Conservation (phyloP, 495 filamentous ascomycete species). For the Neurospora sp. region DNA sequence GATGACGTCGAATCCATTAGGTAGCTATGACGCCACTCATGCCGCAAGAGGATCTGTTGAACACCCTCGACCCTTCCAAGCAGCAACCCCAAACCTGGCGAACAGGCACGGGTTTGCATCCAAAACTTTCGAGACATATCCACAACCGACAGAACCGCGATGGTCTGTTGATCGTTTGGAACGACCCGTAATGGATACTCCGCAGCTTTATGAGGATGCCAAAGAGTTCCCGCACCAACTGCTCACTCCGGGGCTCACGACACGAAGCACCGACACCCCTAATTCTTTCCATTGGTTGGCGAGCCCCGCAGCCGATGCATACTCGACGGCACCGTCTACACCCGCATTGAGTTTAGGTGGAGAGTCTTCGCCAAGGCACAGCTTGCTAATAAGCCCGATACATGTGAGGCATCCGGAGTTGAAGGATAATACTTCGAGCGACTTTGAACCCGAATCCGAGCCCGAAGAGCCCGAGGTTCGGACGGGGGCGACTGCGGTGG, state of each 20-base stretch:
- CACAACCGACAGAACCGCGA: background rate
- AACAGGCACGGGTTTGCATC: background rate
- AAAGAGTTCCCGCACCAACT: constrained; percentile 5
- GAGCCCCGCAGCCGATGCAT: constrained; percentile 10
- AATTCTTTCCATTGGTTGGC: background rate
- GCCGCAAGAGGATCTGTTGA: background rate
- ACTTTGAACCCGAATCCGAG: constrained; percentile 5
- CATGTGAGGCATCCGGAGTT: constrained; percentile 6
- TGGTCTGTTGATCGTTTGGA: background rate
- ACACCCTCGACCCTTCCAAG: background rate
- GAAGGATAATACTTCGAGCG: constrained; percentile 5
- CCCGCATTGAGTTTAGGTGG: constrained; percentile 25
- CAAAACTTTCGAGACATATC: background rate
- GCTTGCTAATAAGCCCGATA: constrained; percentile 19
- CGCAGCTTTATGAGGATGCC: constrained; percentile 13
- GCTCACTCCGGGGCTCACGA: constrained; percentile 1
- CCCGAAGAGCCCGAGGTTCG: constrained; percentile 11
- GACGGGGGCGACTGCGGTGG: background rate
- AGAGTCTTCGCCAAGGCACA: constrained; percentile 27
- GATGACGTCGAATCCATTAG: background rate
- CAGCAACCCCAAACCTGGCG: background rate
- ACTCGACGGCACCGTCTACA: constrained; percentile 28
- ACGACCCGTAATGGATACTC: constrained; percentile 17
- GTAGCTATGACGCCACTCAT: background rate
- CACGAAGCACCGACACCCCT: constrained; percentile 2